Base-by-base conservation (phyloP, 345 rosid genomes). In the Ailanthus altissimus region DNA sequence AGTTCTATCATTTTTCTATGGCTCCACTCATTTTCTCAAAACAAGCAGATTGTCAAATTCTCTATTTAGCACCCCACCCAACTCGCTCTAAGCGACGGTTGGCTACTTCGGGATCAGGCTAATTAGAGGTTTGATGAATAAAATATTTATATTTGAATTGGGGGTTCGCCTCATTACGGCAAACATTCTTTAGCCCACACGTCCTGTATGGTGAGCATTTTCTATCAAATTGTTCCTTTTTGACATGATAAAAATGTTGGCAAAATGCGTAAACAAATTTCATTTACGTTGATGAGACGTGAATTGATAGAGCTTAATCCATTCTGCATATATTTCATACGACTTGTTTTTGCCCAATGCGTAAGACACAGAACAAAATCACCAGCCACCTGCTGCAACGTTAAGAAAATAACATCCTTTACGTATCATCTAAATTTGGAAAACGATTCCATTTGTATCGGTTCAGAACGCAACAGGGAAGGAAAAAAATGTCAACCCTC, bases 1-100 rank as follows among this genome's bases (percentile, higher is more conserved):
- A 84, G 76, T 51, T 78, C 86, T 84, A 78, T 81, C 82, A 81
- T 60, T 57, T 64, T 21, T 80, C 80, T 46, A 81, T 75, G 75
- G 7, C 54, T 26, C 67, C 58, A 0, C 16, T 36, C 73, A 71
- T 80, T 65, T 8, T 16, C 73, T 54, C 40, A 51, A 36, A 23
- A 8, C 60, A n/a, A 73, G 25, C 38, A 32, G 38, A 32, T 1
- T 32, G 38, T 32, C 38, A 32, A 32, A 32, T 32, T 32, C 38
- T 32, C 38, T 32, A 32, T 32, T 32, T 32, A 32, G 38, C 2
- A 32, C 2, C 2, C 2, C 1, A 32, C 38, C 38, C 38, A 32
- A 32, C 38, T 32, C 38, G 38, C 38, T 32, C 38, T 32, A 32
- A 3, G 3, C 38, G 2, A 32, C 2, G 38, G 1, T 32, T 32